phyloP scores from a whole-genome alignment of 2,329 filamentous ascomycete species.

The Xylariaceae sp. region DNA sequence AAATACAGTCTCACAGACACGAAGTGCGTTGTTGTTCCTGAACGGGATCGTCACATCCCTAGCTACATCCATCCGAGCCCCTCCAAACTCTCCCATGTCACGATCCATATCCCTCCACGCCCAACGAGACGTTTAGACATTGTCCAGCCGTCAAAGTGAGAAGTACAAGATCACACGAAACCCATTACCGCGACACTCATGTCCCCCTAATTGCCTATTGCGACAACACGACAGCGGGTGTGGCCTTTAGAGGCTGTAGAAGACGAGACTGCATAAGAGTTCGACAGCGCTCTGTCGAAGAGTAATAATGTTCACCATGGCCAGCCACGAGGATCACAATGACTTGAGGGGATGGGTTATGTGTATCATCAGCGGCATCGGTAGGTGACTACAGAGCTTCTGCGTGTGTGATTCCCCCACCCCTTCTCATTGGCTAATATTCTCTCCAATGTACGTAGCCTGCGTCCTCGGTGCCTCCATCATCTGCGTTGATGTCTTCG shows the following conservation, averaged over 20 bases:
- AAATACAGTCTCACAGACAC: too few relatives aligned
- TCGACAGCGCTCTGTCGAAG: background rate
- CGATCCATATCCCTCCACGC: too few relatives aligned
- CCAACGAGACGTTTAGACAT: too few relatives aligned
- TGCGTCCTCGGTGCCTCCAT: slow-evolving; percentile 75
- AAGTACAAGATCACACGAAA: background rate
- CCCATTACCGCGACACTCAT: slow-evolving; percentile 12
- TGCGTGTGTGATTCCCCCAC: slow-evolving; percentile 3
- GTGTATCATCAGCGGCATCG: slow-evolving; percentile 75
- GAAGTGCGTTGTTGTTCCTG: too few relatives aligned
- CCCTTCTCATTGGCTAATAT: slow-evolving; percentile 15
- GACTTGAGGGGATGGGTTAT: slow-evolving; percentile 94
- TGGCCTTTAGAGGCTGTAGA: slow-evolving; percentile 18
- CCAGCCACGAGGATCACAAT: slow-evolving; percentile 55
- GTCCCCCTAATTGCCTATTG: slow-evolving; percentile 11
- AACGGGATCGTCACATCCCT: too few relatives aligned
- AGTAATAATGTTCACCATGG: slow-evolving; percentile 36
- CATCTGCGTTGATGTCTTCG: slow-evolving; percentile 79
- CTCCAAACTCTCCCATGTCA: too few relatives aligned
- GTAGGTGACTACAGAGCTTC: slow-evolving; percentile 40
- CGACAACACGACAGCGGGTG: slow-evolving; percentile 11
- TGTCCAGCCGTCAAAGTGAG: too few relatives aligned
- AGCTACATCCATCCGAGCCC: too few relatives aligned
- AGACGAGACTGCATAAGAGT: slow-evolving; percentile 14
- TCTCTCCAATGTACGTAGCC: slow-evolving; percentile 35